phyloP scores from a whole-genome alignment of 1,284 basidiomycete species.

The Leccinum subfulvum region DNA sequence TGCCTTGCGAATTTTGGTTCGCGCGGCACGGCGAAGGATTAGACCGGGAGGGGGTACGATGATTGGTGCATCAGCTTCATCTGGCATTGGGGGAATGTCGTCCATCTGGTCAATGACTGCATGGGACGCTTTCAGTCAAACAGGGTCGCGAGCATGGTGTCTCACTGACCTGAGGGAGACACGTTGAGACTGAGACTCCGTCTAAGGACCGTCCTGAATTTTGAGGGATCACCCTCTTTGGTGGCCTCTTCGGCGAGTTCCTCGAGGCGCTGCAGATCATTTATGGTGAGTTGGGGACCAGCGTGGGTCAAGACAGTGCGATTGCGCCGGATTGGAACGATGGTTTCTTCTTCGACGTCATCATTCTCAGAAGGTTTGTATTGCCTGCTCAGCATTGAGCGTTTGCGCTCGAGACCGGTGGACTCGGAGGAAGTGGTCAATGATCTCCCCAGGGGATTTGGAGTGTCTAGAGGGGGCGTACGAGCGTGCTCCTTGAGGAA shows the following conservation, averaged over 20 bases:
- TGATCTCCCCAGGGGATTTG: conserved; percentile 36
- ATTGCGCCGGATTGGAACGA: conserved; percentile 68
- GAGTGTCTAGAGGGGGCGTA: conserved; percentile 50
- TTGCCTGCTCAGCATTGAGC: conserved; percentile 88
- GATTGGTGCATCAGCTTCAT: conserved; percentile 86
- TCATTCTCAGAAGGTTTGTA: conserved; percentile 79
- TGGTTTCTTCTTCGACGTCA: conserved; percentile 64
- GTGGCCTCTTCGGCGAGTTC: conserved; percentile 87
- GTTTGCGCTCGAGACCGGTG: conserved; percentile 67
- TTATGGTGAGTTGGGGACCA: conserved; percentile 81
- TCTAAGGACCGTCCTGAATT: conserved; percentile 78
- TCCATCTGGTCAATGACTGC: conserved; percentile 68
- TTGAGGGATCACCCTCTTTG: conserved; percentile 79
- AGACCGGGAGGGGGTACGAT: conserved; percentile 86
- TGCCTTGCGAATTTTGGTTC: conserved; percentile 95
- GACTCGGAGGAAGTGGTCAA: conserved; percentile 37
- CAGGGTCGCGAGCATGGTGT: conserved; percentile 6
- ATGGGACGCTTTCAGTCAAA: conserved; percentile 23
- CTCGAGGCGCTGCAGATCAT: conserved; percentile 90
- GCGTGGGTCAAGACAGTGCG: conserved; percentile 62
- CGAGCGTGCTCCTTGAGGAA: conserved; percentile 93
- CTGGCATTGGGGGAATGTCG: conserved; percentile 60
- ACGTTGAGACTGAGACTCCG: conserved; percentile 88
- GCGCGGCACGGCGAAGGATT: conserved; percentile 86
- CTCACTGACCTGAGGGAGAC: conserved; percentile 74